A percentile compares a stretch with the other conserved stretches of the same genome.
These are phyloP conservation scores for Pleurotus citrinopileatus DNA, from an alignment of 768 basidiomycete species.

Conservation along the genomic window DNA sequence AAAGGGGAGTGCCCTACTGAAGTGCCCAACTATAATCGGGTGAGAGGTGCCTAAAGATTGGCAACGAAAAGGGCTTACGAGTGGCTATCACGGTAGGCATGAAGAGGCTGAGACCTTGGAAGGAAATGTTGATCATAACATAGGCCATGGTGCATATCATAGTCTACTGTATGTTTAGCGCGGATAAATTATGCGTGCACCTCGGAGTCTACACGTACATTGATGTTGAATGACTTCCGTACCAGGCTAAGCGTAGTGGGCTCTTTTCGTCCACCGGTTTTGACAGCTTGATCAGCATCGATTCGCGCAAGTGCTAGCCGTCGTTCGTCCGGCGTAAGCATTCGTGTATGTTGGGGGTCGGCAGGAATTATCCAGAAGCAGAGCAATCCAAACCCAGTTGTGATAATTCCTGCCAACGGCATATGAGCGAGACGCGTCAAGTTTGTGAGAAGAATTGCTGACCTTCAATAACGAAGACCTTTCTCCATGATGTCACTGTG, in stretches of 20 bases:
- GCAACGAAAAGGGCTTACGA: slow-evolving; percentile 25
- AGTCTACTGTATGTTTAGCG: slow-evolving; percentile 22
- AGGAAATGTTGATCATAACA: slow-evolving; percentile 37
- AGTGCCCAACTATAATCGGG: slow-evolving; percentile 29
- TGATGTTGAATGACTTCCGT: slow-evolving; percentile 26
- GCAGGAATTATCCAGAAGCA: slow-evolving; percentile 33
- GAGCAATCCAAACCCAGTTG: slow-evolving; percentile 31
- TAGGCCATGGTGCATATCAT: slow-evolving; percentile 26
- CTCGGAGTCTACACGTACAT: too few relatives aligned
- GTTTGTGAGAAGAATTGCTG: not conserved
- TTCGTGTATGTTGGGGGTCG: slow-evolving; percentile 30
- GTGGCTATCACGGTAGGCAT: slow-evolving; percentile 44
- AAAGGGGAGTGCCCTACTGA: slow-evolving; percentile 22
- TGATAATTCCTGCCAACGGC: slow-evolving; percentile 28
- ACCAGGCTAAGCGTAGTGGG: slow-evolving; percentile 26
- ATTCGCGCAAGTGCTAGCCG: slow-evolving; percentile 32
- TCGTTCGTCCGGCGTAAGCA: slow-evolving; percentile 31
- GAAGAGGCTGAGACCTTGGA: slow-evolving; percentile 43
- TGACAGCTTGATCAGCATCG: slow-evolving; percentile 29
- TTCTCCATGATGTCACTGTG: slow-evolving; percentile 30
- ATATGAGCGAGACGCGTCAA: not conserved
- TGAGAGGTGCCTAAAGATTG: not conserved
- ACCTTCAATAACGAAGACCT: slow-evolving; percentile 45
- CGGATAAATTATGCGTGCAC: slow-evolving; percentile 1
- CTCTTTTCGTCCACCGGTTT: slow-evolving; percentile 26